Conservation (phyloP, 2,329 filamentous ascomycete species). For the Fusarium sublunatum region DNA sequence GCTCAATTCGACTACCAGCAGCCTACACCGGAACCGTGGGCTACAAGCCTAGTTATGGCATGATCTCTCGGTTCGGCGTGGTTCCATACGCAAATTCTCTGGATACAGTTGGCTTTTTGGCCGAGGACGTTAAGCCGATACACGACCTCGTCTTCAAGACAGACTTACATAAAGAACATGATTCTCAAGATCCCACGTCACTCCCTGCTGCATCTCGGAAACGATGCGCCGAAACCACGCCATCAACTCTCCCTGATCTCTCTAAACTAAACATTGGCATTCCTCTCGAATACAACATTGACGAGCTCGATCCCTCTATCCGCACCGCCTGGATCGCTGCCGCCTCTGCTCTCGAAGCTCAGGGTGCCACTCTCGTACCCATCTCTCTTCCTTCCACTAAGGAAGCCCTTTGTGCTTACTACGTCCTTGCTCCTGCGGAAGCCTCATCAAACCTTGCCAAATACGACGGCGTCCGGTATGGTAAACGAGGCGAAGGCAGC, state of each 20-base stretch:
- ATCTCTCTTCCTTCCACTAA: constrained; percentile 86
- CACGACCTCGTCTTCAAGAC: constrained; percentile 63
- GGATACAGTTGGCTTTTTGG: constrained; percentile 87
- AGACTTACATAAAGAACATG: constrained; percentile 64
- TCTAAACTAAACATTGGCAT: constrained; percentile 63
- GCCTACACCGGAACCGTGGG: constrained; percentile 86
- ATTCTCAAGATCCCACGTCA: constrained; percentile 80
- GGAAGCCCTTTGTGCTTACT: constrained; percentile 91
- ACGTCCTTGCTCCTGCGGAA: constrained; percentile 93
- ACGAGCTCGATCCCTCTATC: constrained; percentile 78
- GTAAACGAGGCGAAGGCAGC: constrained; percentile 64
- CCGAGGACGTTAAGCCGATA: constrained; percentile 63
- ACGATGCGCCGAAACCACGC: constrained; percentile 53
- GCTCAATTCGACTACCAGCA: constrained; percentile 86
- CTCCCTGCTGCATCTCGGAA: constrained; percentile 67
- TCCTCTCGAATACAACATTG: constrained; percentile 86
- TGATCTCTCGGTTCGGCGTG: constrained; percentile 86
- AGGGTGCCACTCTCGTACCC: constrained; percentile 78
- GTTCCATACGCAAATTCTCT: constrained; percentile 93
- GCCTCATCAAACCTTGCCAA: constrained; percentile 96
- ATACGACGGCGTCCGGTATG: constrained; percentile 97
- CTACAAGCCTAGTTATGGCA: constrained; percentile 92
- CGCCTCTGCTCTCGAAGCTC: constrained; percentile 67
- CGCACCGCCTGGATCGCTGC: constrained; percentile 75
- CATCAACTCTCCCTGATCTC: constrained; percentile 43